Evolutionary conservation across 345 rosid genomes (phyloP), one percentile per base, ranked within the genome.

Genomic region (Rubroshorea leprosula): DNA sequence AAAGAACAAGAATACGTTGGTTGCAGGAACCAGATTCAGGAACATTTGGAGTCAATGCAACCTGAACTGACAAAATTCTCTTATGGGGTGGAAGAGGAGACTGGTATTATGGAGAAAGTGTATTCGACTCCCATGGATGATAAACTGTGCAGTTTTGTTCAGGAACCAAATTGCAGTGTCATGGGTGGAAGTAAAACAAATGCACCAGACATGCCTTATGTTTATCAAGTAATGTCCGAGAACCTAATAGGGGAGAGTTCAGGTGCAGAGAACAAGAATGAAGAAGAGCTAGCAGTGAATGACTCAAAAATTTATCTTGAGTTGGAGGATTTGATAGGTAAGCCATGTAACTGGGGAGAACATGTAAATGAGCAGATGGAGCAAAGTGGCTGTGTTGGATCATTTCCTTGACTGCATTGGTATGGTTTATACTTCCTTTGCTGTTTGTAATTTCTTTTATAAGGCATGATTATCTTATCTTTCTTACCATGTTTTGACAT

Each of bases 321-420:
- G 52, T 52, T 74, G 56, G 68, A 74, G 55, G 72, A 62, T 58
- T 21, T 74, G 62, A 64, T 74, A 21, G 65, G 71, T 41, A 75
- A 71, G 70, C 74, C 76, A 0, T 22, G 58, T 24, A 31, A 27
- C 38, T 78, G 73, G 78, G 57, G 58, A 39, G 78, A 65, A 48
- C 66, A 19, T 58, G 62, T 3, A 8, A 59, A 57, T 20, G 76
- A 67, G 59, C 27, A 77, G 44, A 62, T 65, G 44, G 72, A 68
- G 61, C 82, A 69, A 5, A 55, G 58, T 5, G 64, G 75, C 35
- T 63, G 69, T 24, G 54, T 65, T 14, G 68, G 70, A 49, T 45
- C 60, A 2, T 27, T 66, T 25, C 48, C 61, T 44, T 67, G 60
- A 65, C 31, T 45, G 47, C 46, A 24, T 23, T n/a, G 47, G 7